These are phyloP conservation scores for Botrytis fabae DNA, from an alignment of 2,329 filamentous ascomycete species.

Conservation along the genomic window DNA sequence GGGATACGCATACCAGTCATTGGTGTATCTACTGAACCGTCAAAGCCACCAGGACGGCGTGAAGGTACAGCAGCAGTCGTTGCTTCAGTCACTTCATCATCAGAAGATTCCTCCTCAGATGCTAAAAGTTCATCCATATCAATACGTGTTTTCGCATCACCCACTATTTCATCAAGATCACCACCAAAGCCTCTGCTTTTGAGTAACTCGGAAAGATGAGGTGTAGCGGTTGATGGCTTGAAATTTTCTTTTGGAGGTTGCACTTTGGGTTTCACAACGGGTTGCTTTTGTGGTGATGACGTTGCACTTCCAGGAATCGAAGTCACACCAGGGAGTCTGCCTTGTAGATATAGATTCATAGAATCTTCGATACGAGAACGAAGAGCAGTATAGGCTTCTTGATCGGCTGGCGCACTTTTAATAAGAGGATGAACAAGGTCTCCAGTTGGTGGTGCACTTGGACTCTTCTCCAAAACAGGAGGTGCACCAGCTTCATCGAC, in stretches of 20 bases:
- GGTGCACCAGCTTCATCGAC: conserved; percentile 57
- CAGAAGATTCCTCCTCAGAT: conserved; percentile 56
- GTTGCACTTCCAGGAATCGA: conserved; percentile 45
- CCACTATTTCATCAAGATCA: conserved; percentile 61
- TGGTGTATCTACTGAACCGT: conserved; percentile 41
- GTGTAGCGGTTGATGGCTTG: conserved; percentile 58
- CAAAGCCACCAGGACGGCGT: conserved; percentile 41
- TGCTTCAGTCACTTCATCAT: conserved; percentile 49
- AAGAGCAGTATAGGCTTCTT: conserved; percentile 53
- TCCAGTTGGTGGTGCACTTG: conserved; percentile 42
- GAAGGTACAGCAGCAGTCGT: conserved; percentile 38
- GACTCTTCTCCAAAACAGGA: conserved; percentile 47
- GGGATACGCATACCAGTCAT: conserved; percentile 56
- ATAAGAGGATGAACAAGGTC: conserved; percentile 62
- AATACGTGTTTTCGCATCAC: conserved; percentile 57
- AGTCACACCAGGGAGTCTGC: conserved; percentile 51
- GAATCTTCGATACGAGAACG: conserved; percentile 56
- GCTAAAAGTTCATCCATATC: conserved; percentile 52
- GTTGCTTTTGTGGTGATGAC: conserved; percentile 29
- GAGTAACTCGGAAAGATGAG: conserved; percentile 67
- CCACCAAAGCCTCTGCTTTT: conserved; percentile 60
- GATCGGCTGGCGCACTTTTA: conserved; percentile 55
- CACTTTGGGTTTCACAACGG: conserved; percentile 37
- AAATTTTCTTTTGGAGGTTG: conserved; percentile 44
- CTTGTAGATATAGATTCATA: conserved; percentile 53